Evolutionary conservation across 768 basidiomycete species (phyloP).

Genomic region (Mycena alexandri): DNA sequence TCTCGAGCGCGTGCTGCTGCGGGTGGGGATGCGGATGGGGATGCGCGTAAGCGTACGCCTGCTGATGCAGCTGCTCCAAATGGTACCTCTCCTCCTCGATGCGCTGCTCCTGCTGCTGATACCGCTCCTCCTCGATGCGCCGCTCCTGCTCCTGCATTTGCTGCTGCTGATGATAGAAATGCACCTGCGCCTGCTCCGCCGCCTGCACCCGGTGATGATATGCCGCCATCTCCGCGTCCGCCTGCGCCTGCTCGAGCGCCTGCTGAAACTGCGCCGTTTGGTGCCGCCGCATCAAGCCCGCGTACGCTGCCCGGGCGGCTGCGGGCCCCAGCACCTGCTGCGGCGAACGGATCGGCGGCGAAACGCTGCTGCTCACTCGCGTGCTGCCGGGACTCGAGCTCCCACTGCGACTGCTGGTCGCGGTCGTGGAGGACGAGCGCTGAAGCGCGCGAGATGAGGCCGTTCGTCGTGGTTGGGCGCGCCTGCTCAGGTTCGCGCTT

Average conservation of each 20-base stretch:
- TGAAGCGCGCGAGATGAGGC: constrained; percentile 61
- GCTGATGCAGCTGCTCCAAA: constrained; percentile 39
- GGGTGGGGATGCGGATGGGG: constrained; percentile 33
- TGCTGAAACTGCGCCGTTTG: constrained; percentile 54
- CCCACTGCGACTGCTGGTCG: constrained; percentile 37
- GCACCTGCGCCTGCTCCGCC: constrained; percentile 48
- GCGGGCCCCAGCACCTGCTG: constrained; percentile 29
- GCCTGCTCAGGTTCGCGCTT: constrained; percentile 40
- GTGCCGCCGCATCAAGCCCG: constrained; percentile 62
- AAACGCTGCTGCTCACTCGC: constrained; percentile 32
- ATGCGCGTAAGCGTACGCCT: constrained; percentile 30
- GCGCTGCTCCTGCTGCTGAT: constrained; percentile 41
- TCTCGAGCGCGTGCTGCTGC: constrained; percentile 28
- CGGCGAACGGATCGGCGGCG: constrained; percentile 32
- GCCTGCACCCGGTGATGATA: constrained; percentile 50
- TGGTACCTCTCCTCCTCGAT: constrained; percentile 47
- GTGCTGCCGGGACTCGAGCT: constrained; percentile 36
- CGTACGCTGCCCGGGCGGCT: constrained; percentile 51
- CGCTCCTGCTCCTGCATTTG: constrained; percentile 45
- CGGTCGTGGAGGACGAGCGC: constrained; percentile 63
- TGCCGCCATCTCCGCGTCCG: constrained; percentile 50
- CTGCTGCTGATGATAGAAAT: constrained; percentile 40
- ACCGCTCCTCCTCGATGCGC: constrained; percentile 47
- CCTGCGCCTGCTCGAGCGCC: constrained; percentile 37
- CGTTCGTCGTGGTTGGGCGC: constrained; percentile 59